Base-by-base conservation (phyloP, 1,284 basidiomycete genomes). In the Ceratobasidium sp. region DNA sequence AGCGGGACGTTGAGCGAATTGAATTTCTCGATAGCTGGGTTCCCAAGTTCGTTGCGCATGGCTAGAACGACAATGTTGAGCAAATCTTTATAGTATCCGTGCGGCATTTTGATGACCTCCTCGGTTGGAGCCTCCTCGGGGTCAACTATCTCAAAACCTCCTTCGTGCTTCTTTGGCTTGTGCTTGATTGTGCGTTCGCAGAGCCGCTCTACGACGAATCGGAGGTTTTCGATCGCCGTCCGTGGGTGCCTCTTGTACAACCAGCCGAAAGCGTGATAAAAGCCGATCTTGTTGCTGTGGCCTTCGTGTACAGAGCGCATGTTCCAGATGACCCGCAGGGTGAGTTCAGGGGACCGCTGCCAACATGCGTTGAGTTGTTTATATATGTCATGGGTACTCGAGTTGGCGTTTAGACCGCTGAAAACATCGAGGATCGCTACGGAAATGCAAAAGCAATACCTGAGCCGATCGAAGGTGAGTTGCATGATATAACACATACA, bases 61-160 rank as follows among this genome's bases (percentile, higher is more conserved):
- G 85, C 86, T 48, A 90, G 81, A 6, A 83, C 82, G 11, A 89
- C 79, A 67, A 90, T 85, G 71, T 89, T 88, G 58, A 89, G 82
- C 25, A 89, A 81, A 74, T 89, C 88, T 77, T 89, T 90, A 86
- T 86, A 89, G 76, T 87, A 89, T 0, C 88, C 88, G 72, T 89
- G 87, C 1, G 85, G 75, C 23, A 72, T 61, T 21, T 74, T 54
- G 56, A 71, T 70, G 14, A 78, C 74, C 38, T 81, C 77, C 38
- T 77, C 75, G 30, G 77, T 77, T 3, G 74, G 66, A 6, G 64
- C 63, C 36, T 30, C 38, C 5, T 54, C 40, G 21, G 44, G 53
- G 16, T 72, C 73, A 23, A 69, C 58, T 6, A 69, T 30, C 59
- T 73, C 70, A 23, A 64, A 33, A 28, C 51, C 62, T 28, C 75